Evolutionary conservation across 768 basidiomycete species (phyloP), one percentile per base, ranked within the genome.

Genomic region (Suillus subalutaceus): DNA sequence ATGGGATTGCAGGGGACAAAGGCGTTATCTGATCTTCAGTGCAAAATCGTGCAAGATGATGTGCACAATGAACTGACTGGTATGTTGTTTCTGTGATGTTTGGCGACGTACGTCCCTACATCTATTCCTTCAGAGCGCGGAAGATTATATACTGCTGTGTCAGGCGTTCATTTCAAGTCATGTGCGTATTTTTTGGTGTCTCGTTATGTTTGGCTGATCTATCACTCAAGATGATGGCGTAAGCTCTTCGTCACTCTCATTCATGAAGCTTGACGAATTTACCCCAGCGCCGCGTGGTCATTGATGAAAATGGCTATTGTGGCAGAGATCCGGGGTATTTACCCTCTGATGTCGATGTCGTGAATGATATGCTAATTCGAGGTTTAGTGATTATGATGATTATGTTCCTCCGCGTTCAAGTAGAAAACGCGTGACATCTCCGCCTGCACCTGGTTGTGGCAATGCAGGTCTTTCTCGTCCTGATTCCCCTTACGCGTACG

Each of bases 131-230:
- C 15, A 59, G 46, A 61, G 26, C 68, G 71, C 9, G 71, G 71
- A n/a, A 26, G 26, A 41, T 56, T 56, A 5, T 72, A 72, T 52
- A 41, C 65, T 15, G 50, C 66, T 58, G 60, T 58, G 7, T 63
- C 71, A 4, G 71, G 71, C 3, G 37, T 70, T 5, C 71, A 72
- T 48, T 70, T 69, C 41, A 64, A 52, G 53, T 35, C 46, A 58
- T 72, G 71, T 68, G 46, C 56, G 71, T 69, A 15, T 38, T 20
- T 20, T 30, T 60, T 6, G 3, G 3, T 30, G 26, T 43, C 7
- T 23, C 4, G 7, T 43, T 13, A 30, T 43, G 18, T 23, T 60
- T 60, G 10, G 10, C 59, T 60, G 12, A 60, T 12, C 8, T 18
- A 20, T 43, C 10, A 30, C 10, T 43, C 18, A 60, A 60, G 59